Percentiles rank a stretch among this genome's conserved stretches.
These are phyloP conservation scores for Tetragonia tetragonoides DNA, from an alignment of 148 eudicot species.

Conservation along the genomic window DNA sequence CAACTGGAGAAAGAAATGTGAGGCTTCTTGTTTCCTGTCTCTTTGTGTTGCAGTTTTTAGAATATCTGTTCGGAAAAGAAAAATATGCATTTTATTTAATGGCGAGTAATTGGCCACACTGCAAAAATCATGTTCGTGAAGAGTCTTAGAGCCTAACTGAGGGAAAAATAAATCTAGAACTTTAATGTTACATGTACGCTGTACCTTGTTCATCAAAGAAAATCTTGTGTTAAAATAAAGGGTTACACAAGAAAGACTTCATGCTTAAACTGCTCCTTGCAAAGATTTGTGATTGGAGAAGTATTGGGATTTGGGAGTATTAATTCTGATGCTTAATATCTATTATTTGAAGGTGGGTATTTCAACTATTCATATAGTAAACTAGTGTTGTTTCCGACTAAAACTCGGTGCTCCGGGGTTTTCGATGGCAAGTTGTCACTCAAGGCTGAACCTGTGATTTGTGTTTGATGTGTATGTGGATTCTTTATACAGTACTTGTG, in stretches of 20 bases:
- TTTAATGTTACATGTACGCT: not conserved
- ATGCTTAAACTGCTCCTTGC: too few species aligned
- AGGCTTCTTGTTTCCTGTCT: constrained; percentile 16
- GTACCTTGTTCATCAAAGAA: too few species aligned
- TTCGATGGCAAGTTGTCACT: too few species aligned
- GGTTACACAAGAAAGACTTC: too few species aligned
- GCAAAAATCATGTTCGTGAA: not conserved
- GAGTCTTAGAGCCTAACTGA: not conserved
- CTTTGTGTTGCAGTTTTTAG: not conserved
- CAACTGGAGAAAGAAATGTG: constrained; percentile 97
- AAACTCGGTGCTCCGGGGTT: too few species aligned
- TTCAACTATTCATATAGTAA: too few species aligned
- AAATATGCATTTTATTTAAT: not conserved
- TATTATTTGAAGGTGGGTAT: too few species aligned
- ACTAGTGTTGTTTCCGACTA: too few species aligned
- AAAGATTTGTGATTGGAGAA: too few species aligned
- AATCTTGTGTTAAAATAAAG: too few species aligned
- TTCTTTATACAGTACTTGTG: not conserved
- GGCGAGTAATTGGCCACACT: not conserved
- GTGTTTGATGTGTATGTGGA: not conserved
- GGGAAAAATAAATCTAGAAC: not conserved
- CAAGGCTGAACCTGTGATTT: not conserved
- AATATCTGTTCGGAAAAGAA: not conserved
- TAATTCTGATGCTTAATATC: too few species aligned
- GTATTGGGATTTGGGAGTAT: too few species aligned